Base-by-base conservation (phyloP, 352 stramenopile genomes). In the Plasmopara viticola region DNA sequence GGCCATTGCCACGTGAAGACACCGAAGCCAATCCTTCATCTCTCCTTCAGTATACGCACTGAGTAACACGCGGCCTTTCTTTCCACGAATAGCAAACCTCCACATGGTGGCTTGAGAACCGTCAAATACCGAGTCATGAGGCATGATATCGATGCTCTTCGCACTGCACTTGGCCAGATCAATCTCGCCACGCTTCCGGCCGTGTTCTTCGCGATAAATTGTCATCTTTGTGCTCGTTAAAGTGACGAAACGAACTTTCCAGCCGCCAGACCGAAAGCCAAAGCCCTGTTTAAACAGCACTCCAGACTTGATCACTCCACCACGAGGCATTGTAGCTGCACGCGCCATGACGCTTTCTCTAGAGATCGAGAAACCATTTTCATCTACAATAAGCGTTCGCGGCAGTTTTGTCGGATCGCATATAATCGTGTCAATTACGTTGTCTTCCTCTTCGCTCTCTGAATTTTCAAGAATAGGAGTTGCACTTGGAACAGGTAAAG, bases 1-100 rank as follows among this genome's bases (percentile, higher is more conserved):
- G 7, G 75, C 72, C 48, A 90, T 53, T 39, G 80, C 80, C 46
- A 90, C 74, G 49, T 90, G 80, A 37, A 93, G 64, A 63, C 75
- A 85, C 29, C 80, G 63, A 41, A 91, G 70, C 83, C 83, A 93
- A 46, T 90, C 69, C 48, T 93, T 93, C 80, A 93, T 90, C 51
- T 93, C 83, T 18, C 55, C 55, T 48, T 93, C 83, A 35, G 78
- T 84, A 59, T 89, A 87, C n/a, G 80, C 76, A 38, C 76, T 78
- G 15, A 93, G 48, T 42, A 93, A 43, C 29, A 91, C 72, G 48
- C 83, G 79, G 14, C 80, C 68, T 15, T 57, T 70, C 20, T 84
- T 84, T 39, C 59, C 62, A n/a, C 74, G 71, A 40, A 93, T 80
- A 1, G 76, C 78, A 38, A 93, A 87, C 34, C 83, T 73, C 83